These are phyloP conservation scores for Macrophomina phaseolina DNA, from an alignment of 2,329 filamentous ascomycete genomes.

Conservation along the genomic window DNA sequence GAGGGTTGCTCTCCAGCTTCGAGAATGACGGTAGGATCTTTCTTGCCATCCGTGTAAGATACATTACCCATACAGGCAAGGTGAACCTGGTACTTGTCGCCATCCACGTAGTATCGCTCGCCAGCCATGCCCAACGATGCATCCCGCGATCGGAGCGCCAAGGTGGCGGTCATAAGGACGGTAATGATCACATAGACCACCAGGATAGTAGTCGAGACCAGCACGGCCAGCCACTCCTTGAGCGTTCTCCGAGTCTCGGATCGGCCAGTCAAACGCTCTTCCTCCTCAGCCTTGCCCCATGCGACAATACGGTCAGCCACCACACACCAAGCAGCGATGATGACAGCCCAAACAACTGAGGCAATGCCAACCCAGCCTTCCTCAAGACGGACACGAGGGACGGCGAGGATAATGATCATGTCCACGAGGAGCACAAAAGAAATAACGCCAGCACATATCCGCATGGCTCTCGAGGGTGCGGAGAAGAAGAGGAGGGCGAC, in stretches of 20 bases:
- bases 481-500: conserved; percentile 86
- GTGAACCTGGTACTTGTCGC: conserved; percentile 84
- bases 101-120: conserved; percentile 78
- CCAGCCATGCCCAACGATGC: conserved; percentile 75
- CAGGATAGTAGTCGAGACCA: conserved; percentile 75
- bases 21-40: conserved; percentile 79
- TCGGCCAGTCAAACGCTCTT: conserved; percentile 88
- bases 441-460: conserved; percentile 73
- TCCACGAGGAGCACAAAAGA: conserved; percentile 72
- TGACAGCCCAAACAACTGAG: conserved; percentile 80
- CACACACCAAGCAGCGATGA: conserved; percentile 81
- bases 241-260: conserved; percentile 83
- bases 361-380: conserved; percentile 92
- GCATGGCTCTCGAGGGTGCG: conserved; percentile 78
- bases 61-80: conserved; percentile 80
- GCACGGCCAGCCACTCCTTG: conserved; percentile 81
- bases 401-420: conserved; percentile 78
- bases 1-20: conserved; percentile 83
- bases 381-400: conserved; percentile 76
- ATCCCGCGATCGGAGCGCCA: conserved; percentile 82
- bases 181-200: conserved; percentile 70
- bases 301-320: conserved; percentile 80
- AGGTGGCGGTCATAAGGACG: conserved; percentile 77
- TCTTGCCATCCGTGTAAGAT: conserved; percentile 61
- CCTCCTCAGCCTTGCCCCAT: conserved; percentile 92